Conservation (phyloP, 2,329 filamentous ascomycete genomes). For the Truncatella angustata region DNA sequence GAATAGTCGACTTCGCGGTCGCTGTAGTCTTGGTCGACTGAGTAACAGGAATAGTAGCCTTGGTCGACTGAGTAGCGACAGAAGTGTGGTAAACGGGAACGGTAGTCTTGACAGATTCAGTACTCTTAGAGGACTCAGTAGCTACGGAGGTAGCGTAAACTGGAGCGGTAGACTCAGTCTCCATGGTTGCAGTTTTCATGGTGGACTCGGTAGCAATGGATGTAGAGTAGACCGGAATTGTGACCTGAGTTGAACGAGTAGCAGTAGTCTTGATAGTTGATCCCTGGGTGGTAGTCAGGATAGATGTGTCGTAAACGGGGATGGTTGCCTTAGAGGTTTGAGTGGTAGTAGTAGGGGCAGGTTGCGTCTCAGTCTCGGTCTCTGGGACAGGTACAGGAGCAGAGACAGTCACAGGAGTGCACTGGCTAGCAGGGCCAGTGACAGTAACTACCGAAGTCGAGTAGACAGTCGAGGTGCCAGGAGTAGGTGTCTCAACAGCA, state of each 20-base stretch:
- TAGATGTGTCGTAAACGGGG: not conserved
- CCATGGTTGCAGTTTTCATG: not conserved
- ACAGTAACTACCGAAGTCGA: no score
- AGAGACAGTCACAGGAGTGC: no score
- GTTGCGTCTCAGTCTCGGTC: no score
- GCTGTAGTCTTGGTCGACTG: not conserved
- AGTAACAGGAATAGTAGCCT: not conserved
- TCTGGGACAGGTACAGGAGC: no score
- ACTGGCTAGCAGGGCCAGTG: no score
- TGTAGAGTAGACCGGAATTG: not conserved
- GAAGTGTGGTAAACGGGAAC: not conserved
- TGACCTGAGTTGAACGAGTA: no score
- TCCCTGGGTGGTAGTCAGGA: not conserved
- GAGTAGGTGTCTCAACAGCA: not conserved
- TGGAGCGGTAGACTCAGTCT: not conserved
- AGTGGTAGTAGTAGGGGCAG: no score
- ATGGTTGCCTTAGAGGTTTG: not conserved
- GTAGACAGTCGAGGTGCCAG: not conserved
- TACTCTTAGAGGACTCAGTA: not conserved
- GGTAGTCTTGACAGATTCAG: not conserved
- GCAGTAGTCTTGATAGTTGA: no score
- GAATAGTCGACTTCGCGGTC: slow-evolving; percentile 6
- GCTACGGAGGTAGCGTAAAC: not conserved
- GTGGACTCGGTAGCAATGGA: not conserved
- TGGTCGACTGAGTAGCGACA: not conserved